Percentiles rank a stretch among this genome's conserved stretches.
Evolutionary conservation across 1,284 basidiomycete genomes (phyloP).

Genomic region (Leucoagaricus sp.): DNA sequence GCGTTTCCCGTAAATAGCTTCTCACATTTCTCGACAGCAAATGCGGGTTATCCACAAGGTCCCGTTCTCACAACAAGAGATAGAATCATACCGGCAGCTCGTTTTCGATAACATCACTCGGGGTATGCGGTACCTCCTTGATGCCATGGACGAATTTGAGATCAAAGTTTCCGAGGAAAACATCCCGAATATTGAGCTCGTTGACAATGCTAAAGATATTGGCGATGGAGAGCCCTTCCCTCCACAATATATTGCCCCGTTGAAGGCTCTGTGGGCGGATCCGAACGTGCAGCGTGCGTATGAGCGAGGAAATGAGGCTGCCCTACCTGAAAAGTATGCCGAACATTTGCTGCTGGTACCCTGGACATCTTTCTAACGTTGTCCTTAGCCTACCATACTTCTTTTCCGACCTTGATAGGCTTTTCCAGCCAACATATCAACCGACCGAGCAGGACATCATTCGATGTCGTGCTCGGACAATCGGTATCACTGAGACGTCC

Average conservation of each 20-base stretch:
- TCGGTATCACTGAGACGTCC: slow-evolving; percentile 92
- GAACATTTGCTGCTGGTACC: slow-evolving; percentile 1
- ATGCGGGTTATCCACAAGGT: slow-evolving; percentile 87
- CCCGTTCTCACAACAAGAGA: slow-evolving; percentile 75
- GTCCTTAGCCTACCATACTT: slow-evolving; percentile 66
- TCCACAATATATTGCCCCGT: slow-evolving; percentile 57
- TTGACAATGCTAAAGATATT: slow-evolving; percentile 73
- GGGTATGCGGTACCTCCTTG: slow-evolving; percentile 81
- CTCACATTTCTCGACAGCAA: slow-evolving; percentile 54
- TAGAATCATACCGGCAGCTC: slow-evolving; percentile 83
- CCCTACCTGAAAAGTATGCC: slow-evolving; percentile 85
- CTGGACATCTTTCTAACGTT: slow-evolving; percentile 13
- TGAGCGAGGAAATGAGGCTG: slow-evolving; percentile 80
- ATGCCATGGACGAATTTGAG: slow-evolving; percentile 88
- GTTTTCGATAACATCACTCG: slow-evolving; percentile 90
- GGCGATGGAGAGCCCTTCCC: slow-evolving; percentile 84
- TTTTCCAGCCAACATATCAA: slow-evolving; percentile 73
- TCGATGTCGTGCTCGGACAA: slow-evolving; percentile 83
- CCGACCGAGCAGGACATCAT: slow-evolving; percentile 88
- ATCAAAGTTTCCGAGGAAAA: slow-evolving; percentile 70
- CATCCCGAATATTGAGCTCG: slow-evolving; percentile 51
- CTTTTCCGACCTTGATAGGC: slow-evolving; percentile 74
- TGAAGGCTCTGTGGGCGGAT: slow-evolving; percentile 81
- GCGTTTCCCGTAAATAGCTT: not conserved
- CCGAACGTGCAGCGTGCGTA: slow-evolving; percentile 73